Conservation (phyloP, 352 stramenopile species). For the Phytophthora podocarpi region DNA sequence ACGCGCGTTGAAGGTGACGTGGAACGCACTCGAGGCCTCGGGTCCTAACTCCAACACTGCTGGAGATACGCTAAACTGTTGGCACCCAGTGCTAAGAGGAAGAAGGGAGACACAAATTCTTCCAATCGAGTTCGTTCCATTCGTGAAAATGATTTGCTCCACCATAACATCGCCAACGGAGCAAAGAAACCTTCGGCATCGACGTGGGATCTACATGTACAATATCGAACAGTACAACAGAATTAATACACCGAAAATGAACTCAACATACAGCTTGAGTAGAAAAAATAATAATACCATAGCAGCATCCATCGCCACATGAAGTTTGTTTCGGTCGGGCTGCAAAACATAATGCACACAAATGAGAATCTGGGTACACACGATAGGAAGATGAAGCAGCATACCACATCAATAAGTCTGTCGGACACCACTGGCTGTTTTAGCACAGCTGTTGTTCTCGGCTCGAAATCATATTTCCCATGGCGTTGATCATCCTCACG, state of each 20-base stretch:
- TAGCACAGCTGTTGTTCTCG: constrained; percentile 1
- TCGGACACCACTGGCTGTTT: constrained; percentile 11
- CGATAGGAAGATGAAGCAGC: constrained; percentile 1
- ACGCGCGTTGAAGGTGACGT: constrained; percentile 67
- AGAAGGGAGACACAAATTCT: constrained; percentile 81
- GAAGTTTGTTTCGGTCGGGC: constrained; percentile 31
- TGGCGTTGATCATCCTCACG: not conserved
- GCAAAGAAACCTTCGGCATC: constrained; percentile 75
- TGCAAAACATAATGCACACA: constrained; percentile 12
- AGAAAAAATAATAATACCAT: constrained; percentile 27
- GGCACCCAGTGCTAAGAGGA: constrained; percentile 82
- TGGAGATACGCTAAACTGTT: constrained; percentile 81
- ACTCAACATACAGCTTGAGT: not conserved
- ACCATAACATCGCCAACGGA: constrained; percentile 72
- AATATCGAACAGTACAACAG: not conserved
- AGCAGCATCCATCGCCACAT: constrained; percentile 30
- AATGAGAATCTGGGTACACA: not conserved
- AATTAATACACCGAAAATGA: not conserved
- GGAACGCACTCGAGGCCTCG: constrained; percentile 63
- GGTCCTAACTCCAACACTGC: constrained; percentile 77
- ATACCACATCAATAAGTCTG: constrained; percentile 25
- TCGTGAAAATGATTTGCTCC: constrained; percentile 80
- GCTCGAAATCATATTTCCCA: constrained; percentile 3
- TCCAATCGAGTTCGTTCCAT: constrained; percentile 56
- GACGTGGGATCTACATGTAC: constrained; percentile 47